A percentile compares a stretch with the other conserved stretches of the same genome.
Conservation (phyloP, 1,284 basidiomycete species). For the Puccinia coronata region DNA sequence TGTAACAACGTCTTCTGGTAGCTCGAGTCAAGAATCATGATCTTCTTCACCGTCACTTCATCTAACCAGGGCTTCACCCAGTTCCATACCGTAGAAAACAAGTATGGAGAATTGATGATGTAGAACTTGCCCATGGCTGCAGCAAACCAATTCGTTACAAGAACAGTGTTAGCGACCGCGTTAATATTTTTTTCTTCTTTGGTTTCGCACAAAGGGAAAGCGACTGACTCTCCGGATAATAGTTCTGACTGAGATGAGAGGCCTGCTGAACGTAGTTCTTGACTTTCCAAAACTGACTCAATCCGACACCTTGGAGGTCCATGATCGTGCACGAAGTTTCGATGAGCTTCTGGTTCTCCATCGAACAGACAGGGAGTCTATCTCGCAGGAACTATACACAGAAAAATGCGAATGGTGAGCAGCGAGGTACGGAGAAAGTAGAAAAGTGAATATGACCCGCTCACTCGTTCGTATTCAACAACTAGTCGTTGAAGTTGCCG, state of each 20-base stretch:
- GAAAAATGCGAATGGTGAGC: neutral
- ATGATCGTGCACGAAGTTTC: conserved; percentile 99
- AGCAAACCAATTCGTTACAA: neutral
- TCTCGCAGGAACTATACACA: conserved; percentile 52
- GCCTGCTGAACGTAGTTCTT: conserved; percentile 86
- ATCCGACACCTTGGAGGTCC: conserved; percentile 79
- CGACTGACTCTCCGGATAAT: conserved; percentile 62
- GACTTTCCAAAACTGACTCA: conserved; percentile 84
- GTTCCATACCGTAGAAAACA: conserved; percentile 84
- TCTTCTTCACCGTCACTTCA: conserved; percentile 89
- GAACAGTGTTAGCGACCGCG: neutral
- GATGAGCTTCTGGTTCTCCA: conserved; percentile 75
- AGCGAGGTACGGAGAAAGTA: neutral
- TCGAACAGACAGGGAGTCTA: conserved; percentile 75
- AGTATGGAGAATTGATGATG: conserved; percentile 78
- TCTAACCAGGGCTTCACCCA: conserved; percentile 93
- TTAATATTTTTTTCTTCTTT: neutral
- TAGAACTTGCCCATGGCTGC: conserved; percentile 89
- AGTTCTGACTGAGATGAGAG: conserved; percentile 80
- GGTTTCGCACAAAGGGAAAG: neutral
- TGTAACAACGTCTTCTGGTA: conserved; percentile 70
- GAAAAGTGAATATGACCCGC: conserved; percentile 64
- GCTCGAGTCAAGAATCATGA: conserved; percentile 72
- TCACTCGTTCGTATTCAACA: conserved; percentile 89
- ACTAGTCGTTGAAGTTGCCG: conserved; percentile 87